Evolutionary conservation across 2,329 filamentous ascomycete species (phyloP), one percentile per base, ranked within the genome.

Genomic region (Sclerotinia nivalis): DNA sequence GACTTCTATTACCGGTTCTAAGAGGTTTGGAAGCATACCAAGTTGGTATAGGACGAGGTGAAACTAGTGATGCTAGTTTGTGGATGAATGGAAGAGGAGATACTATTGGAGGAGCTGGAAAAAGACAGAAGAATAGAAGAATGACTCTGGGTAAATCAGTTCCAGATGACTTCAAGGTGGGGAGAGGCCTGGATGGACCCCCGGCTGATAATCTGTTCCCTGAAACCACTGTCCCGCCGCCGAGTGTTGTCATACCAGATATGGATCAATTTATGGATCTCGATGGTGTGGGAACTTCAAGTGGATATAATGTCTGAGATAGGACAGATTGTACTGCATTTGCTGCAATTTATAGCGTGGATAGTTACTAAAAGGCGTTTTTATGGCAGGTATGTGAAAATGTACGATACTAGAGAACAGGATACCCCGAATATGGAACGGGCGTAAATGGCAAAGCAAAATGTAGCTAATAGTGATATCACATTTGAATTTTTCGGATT

Each of bases 1-100:
- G 80, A 55, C 76, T 84, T 1, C 78, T 88, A 4, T 81, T 87
- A 4, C 80, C 80, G 0, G 78, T 79, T 49, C 72, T 81, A 2
- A 73, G 76, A 13, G 77, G 77, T 20, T 70, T 69, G 4, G 73
- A 73, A 18, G 70, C 74, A 20, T 81, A 82, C 70, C 76, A 80
- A 43, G 76, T 79, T 25, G 76, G 77, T 58, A 52, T 78, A 12
- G 43, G 67, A 43, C 64, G 69, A 7, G 81, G 82, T 34, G 79
- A 80, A 40, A 78, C 81, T 10, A 78, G 77, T 3, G 83, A 84
- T 69, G 80, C 77, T 4, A 77, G 82, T 22, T 76, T 80, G 10
- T 83, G 79, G 78, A 83, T 85, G 81, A 85, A 85, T 72, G 78
- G 80, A 0, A 79, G 83, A 45, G 80, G 81, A 25, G 83, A 84